Base-by-base conservation (phyloP, 179 eudicot species). In the Gypsophila paniculata region DNA sequence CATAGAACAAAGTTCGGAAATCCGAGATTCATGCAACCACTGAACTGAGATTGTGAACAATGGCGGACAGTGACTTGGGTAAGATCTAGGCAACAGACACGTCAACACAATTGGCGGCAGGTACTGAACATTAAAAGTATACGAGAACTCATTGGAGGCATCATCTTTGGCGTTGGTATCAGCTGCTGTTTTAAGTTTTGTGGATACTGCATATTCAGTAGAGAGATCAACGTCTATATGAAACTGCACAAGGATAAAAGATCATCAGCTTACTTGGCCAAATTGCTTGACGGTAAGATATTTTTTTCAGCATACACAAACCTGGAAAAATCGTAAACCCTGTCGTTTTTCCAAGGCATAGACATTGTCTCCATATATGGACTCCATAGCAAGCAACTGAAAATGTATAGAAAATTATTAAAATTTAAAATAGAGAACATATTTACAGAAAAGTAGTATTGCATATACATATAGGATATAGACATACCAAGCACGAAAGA, bases 311-410 rank as follows among this genome's bases (percentile, higher is more conserved):
- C 10, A 52, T 67, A 71, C 29, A 65, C 44, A 68, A 76, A 94
- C 99, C 99, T 94, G 97, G 74, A 89, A 89, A 64, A 82, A 84
- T 69, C 89, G 87, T 49, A 88, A 73, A 61, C 91, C 92, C 65
- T 68, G 81, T 76, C 72, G 81, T 70, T 82, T 81, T 72, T 91
- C 89, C 70, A 91, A 86, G 75, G 87, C 66, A 55, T 76, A 74
- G 34, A 86, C 80, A 64, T 87, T 88, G 26, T 89, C 91, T 63
- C 90, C 99, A 70, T 88, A 94, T 74, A 94, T 91, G 68, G 99
- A 85, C 76, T 86, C 91, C 92, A 94, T 75, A 48, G 87, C 99
- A 70, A 91, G 84, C 68, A 91, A 70, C 99, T 94, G 90, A 68
- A 2, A 61, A 48, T 38, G 25, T 14, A 26, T 44, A 62, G 34